These are phyloP conservation scores for Immersiporthe knoxdaviesiana DNA, from an alignment of 2,329 filamentous ascomycete species.

Conservation along the genomic window DNA sequence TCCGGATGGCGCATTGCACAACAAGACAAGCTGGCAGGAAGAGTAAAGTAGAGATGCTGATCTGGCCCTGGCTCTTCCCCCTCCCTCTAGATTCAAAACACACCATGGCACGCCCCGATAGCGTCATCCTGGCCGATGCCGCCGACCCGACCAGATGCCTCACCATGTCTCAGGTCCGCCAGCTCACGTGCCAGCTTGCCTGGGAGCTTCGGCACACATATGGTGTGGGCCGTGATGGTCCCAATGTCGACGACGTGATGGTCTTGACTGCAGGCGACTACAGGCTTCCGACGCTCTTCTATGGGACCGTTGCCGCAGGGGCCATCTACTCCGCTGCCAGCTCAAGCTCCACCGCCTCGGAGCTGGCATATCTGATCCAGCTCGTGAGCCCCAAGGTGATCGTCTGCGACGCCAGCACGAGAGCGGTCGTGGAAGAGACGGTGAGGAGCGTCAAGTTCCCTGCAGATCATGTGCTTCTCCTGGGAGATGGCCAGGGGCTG, in stretches of 20 bases:
- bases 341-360: constrained; percentile 51
- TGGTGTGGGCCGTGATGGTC: constrained; percentile 53
- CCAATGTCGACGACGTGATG: constrained; percentile 57
- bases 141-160: constrained; percentile 55
- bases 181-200: constrained; percentile 55
- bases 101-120: constrained; percentile 47
- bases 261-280: constrained; percentile 60
- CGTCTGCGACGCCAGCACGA: constrained; percentile 52
- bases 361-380: constrained; percentile 51
- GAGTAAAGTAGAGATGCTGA: background rate
- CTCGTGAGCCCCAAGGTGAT: constrained; percentile 45
- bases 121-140: constrained; percentile 60
- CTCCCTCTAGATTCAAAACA: constrained; percentile 39
- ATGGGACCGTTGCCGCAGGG: constrained; percentile 59
- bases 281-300: constrained; percentile 57
- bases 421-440: constrained; percentile 42
- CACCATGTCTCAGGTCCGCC: constrained; percentile 55
- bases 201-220: constrained; percentile 57
- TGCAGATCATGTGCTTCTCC: constrained; percentile 34
- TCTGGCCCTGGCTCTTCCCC: background rate
- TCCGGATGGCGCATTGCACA: background rate
- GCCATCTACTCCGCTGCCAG: constrained; percentile 62
- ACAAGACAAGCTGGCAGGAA: too few relatives aligned
- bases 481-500: constrained; percentile 28
- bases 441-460: constrained; percentile 12